Evolutionary conservation across 106 monocot genomes (phyloP).

Genomic region (Hemerocallis citrina): DNA sequence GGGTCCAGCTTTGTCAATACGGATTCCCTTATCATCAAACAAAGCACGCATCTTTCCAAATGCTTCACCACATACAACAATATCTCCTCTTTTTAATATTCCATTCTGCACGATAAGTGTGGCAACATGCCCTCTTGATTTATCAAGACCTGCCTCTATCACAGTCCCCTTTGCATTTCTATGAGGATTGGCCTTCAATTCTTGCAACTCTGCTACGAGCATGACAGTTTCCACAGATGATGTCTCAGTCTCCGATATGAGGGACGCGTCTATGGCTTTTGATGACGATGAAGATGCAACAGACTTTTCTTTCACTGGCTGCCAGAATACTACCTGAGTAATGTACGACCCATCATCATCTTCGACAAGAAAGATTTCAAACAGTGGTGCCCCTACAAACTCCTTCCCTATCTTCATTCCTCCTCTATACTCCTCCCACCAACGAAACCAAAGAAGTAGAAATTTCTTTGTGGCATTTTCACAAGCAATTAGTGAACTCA

Average conservation of each 20-base stretch:
- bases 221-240: conserved; percentile 36
- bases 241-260: conserved; percentile 23
- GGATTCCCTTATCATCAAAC: conserved; percentile 83
- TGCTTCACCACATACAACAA: conserved; percentile 86
- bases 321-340: conserved; percentile 74
- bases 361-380: conserved; percentile 89
- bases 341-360: conserved; percentile 58
- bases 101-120: conserved; percentile 96
- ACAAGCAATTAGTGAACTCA: too few species aligned
- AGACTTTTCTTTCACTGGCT: conserved; percentile 47
- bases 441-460: too few species aligned
- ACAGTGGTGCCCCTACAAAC: conserved; percentile 70
- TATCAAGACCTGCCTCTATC: conserved; percentile 90
- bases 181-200: conserved; percentile 93
- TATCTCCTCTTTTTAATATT: conserved; percentile 75
- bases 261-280: conserved; percentile 12
- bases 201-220: conserved; percentile 88
- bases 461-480: too few species aligned
- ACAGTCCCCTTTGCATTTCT: conserved; percentile 92
- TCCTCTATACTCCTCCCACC: too few species aligned
- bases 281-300: conserved; percentile 20
- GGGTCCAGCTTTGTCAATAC: conserved; percentile 81
- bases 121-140: conserved; percentile 74
- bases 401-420: too few species aligned
- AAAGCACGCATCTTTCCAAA: conserved; percentile 94